Base-by-base conservation (phyloP, 805 yeast species). In the Candida chilensis region DNA sequence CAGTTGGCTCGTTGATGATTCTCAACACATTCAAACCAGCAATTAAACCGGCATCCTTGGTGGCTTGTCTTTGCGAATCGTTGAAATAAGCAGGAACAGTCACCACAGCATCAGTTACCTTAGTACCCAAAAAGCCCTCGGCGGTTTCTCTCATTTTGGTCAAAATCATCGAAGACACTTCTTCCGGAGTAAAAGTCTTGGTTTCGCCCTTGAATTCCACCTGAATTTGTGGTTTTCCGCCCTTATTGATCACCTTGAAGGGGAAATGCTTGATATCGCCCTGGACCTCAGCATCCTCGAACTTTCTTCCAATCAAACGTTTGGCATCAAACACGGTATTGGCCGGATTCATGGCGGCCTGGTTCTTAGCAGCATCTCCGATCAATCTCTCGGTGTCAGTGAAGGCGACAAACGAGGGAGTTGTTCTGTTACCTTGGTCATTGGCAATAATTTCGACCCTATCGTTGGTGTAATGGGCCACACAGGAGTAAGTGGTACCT, bases 371-470 rank as follows among this genome's bases (percentile, higher is more conserved):
- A 44, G 96, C 90, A 60, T 86, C 96, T 67, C 96, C 96, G 52
- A 86, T 84, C 50, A 86, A 71, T 67, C 96, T 78, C 71, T 87
- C 96, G 33, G 82, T 74, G 45, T 82, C 92, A 32, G 95, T 84
- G 70, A 87, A 87, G 26, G 95, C 95, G 34, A 88, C 96, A 57
- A 81, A 88, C 19, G 96, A 88, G 35, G 96, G 96, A 34, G 96
- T 88, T 37, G 88, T 87, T 74, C 96, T 85, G 76, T 87, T 87
- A 78, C 96, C 96, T 71, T 87, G 96, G 62, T 88, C 96, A 59
- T 87, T 87, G 51, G 96, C 95, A 55, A 87, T 83, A 60, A 87
- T 88, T 65, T 88, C 96, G 32, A 88, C 96, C 56, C 83, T 73
- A 46, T 90, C 94, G 54, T 83, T 83, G 49, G 86, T 71, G 71